Evolutionary conservation across 805 yeast species (phyloP), one percentile per base, ranked within the genome.

Genomic region (Yamadazyma olivae): DNA sequence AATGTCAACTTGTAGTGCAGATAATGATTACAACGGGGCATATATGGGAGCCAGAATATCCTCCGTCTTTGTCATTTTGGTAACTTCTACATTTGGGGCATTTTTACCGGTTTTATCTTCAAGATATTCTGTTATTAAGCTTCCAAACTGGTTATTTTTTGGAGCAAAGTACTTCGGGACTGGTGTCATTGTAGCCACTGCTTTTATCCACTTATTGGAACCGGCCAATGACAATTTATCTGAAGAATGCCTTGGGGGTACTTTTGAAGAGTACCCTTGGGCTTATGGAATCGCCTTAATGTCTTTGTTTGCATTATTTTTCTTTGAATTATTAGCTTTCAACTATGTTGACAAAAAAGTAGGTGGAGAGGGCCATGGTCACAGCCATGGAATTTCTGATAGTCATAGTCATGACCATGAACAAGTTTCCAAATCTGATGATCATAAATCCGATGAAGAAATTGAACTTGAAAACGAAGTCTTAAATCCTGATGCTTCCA

Each of bases 111-210:
- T 82, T 2, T 53, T 81, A 21, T 70, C 85, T 0, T 78, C 84
- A 4, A 66, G 66, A 42, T 75, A 73, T 49, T 77, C 85, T 0
- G 71, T 71, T 46, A 66, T 82, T 29, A 63, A 77, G 43, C 48
- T 81, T 40, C 88, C 88, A 1, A 49, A 69, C 10, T 71, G 77
- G 76, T 71, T 78, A 44, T 82, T 81, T 58, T 80, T 81, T 53
- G 55, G 79, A 32, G 79, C 85, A 33, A 83, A 82, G 50, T 83
- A 72, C 58, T 85, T 85, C 53, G 95, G 95, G 42, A 81, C 90
- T 3, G 95, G 95, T 37, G 91, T 85, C 32, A 85, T 85, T 50
- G 71, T 85, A 9, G 85, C 91, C 10, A 85, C 95, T 1, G 86
- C 90, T 0, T 83, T 85, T 49, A 78, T 85, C 20, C 95, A 85